These are phyloP conservation scores for Aquilaria yunnanensis DNA, from an alignment of 345 rosid genomes.

Conservation along the genomic window DNA sequence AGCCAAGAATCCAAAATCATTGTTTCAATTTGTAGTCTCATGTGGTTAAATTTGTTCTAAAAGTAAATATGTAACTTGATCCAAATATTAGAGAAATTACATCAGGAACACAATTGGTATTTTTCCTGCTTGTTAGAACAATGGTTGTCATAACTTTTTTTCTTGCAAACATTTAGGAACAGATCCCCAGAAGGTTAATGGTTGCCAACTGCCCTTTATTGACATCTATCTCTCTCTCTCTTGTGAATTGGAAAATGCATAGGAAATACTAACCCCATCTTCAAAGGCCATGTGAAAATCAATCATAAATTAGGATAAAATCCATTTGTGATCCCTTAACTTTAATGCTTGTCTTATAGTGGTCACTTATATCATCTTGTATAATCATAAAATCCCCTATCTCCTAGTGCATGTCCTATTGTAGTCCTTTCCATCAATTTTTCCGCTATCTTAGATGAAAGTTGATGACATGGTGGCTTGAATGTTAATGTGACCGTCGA, in stretches of 20 bases:
- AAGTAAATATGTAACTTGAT: not conserved
- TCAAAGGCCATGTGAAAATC: slow-evolving; percentile 82
- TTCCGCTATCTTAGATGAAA: too few relatives aligned
- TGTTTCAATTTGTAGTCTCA: not conserved
- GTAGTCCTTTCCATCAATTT: too few relatives aligned
- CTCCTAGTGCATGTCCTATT: too few relatives aligned
- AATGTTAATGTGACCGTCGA: too few relatives aligned
- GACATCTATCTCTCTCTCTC: slow-evolving; percentile 91
- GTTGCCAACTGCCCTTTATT: slow-evolving; percentile 91
- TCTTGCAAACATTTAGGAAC: slow-evolving; percentile 83
- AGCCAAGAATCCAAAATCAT: not conserved
- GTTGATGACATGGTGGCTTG: too few relatives aligned
- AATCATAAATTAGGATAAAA: not conserved
- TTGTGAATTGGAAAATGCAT: slow-evolving; percentile 78
- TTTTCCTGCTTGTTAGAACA: slow-evolving; percentile 74
- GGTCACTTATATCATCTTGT: too few relatives aligned
- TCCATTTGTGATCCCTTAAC: too few relatives aligned
- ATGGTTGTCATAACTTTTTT: slow-evolving; percentile 91
- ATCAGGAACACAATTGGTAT: slow-evolving; percentile 8
- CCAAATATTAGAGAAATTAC: slow-evolving; percentile 7
- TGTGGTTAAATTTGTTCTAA: not conserved
- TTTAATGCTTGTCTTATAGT: too few relatives aligned
- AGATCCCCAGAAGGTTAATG: slow-evolving; percentile 90
- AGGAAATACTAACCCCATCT: slow-evolving; percentile 78
- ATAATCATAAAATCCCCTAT: too few relatives aligned